Base-by-base conservation (phyloP, 163 green algal species). In the Prototheca cutis region DNA sequence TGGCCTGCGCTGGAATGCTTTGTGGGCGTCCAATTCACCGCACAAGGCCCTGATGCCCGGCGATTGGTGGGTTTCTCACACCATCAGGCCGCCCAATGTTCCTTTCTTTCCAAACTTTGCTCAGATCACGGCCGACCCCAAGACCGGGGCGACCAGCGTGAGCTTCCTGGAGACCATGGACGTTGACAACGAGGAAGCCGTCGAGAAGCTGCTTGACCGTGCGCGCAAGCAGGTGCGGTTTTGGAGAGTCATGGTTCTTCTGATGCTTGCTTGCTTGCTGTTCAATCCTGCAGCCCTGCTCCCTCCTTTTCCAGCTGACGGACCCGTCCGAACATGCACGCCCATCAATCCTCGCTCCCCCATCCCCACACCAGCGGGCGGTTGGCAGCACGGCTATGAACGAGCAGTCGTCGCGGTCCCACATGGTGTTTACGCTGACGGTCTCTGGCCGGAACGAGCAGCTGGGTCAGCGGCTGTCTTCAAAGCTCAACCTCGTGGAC, bases 401-500 rank as follows among this genome's bases (percentile, higher is more conserved):
- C 67, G 80, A 92, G 67, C 74, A 83, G 42, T 89, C 75, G 65
- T 90, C 79, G 29, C 66, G 79, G 23, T 75, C 59, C 6, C 77
- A 86, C 70, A 62, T 68, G 48, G 81, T 95, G 48, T 73, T 95
- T 28, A 95, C 86, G 0, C 76, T 96, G 31, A 87, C 93, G 39
- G 84, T 96, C n/a, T 79, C 90, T n/a, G 86, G 87, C 10, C 42
- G 61, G 2, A 51, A 51, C 42, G 17, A 24, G 18, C 10, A 51
- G 42, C 10, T 23, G 0, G 42, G 42, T 19, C 42, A 51, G 17
- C 10, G 18, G 13, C 18, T 51, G 18, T 80, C 93, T 60, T 88
- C 76, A 19, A 93, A 84, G 77, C 76, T 96, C 54, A 82, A 96
- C 70, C 78, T 96, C 42, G 85, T 96, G 25, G 89, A 96, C 66